Evolutionary conservation across 2,329 filamentous ascomycete genomes (phyloP), one percentile per base, ranked within the genome.

Genomic region (Aschersonia sp.): DNA sequence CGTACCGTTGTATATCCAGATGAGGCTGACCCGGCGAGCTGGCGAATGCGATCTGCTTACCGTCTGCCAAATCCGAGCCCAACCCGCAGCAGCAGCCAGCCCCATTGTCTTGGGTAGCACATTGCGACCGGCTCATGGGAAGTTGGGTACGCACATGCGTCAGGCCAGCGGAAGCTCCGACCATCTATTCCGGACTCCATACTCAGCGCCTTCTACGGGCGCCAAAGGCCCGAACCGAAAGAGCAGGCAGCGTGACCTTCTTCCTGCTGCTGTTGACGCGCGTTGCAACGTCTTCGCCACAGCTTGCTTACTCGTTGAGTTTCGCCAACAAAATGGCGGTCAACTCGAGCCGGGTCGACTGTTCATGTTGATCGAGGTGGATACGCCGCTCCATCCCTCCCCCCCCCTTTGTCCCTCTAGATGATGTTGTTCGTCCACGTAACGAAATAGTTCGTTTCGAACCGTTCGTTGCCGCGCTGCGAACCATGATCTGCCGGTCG

Each of bases 401-500:
- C 20, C 20, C 35, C 35, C 12, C 12, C 12, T 38, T 7, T 38
- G 7, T 38, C 12, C 35, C 35, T 38, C 2, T 38, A 12, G 35
- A 9, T 38, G 35, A 9, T 12, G 35, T 38, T 38, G 35, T 30
- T 43, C 30, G 50, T 45, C 50, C 50, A 52, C 50, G 51, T 51
- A 47, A 49, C 40, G 45, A 20, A 30, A 29, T 28, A 31, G 29
- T 40, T 35, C 31, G 12, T 47, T 45, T 41, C 42, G 43, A 51
- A 52, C 47, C 41, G 48, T 51, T 51, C 51, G 40, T 49, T 45
- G 46, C 44, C 31, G 42, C 42, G 31, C 52, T 53, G 47, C 52
- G 46, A 53, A 51, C 50, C 45, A 50, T 47, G 47, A 53, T 52
- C 52, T 48, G 48, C 47, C 47, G 51, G 52, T 53, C 50, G 47